These are phyloP conservation scores for Clarireedia homoeocarpa DNA, from an alignment of 2,329 filamentous ascomycete genomes.

Conservation along the genomic window DNA sequence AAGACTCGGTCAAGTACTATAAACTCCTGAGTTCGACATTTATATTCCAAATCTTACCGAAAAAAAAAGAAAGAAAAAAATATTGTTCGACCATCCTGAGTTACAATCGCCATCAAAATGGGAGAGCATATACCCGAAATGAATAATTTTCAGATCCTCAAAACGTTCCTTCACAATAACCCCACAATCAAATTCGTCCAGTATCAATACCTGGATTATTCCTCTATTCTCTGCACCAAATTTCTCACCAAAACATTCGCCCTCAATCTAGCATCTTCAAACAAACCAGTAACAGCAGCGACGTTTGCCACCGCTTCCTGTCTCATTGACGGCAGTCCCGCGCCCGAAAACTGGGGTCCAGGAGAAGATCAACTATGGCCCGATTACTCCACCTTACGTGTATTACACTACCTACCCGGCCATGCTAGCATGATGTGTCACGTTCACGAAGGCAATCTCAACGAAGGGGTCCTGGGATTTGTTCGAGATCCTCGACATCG, in stretches of 20 bases:
- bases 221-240: background rate
- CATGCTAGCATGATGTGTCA: slow-evolving; percentile 55
- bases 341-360: background rate
- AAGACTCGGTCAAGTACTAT: too few species aligned
- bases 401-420: slow-evolving; percentile 47
- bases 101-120: too few species aligned
- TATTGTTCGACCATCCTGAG: too few species aligned
- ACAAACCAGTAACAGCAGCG: background rate
- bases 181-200: background rate
- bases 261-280: background rate
- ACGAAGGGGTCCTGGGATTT: background rate
- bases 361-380: slow-evolving; percentile 63
- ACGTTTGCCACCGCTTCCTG: background rate
- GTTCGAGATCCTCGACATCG: background rate
- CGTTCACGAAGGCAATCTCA: slow-evolving; percentile 48
- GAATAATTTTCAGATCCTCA: background rate
- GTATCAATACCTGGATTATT: background rate
- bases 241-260: background rate
- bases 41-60: too few species aligned
- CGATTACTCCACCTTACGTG: slow-evolving; percentile 47
- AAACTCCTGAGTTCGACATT: too few species aligned
- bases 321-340: background rate
- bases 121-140: too few species aligned
- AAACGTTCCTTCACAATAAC: background rate
- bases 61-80: too few species aligned